A percentile compares a stretch with the other conserved stretches of the same genome.
Conservation (phyloP, 78 protist species). For the Dictyostelium citrinum region DNA sequence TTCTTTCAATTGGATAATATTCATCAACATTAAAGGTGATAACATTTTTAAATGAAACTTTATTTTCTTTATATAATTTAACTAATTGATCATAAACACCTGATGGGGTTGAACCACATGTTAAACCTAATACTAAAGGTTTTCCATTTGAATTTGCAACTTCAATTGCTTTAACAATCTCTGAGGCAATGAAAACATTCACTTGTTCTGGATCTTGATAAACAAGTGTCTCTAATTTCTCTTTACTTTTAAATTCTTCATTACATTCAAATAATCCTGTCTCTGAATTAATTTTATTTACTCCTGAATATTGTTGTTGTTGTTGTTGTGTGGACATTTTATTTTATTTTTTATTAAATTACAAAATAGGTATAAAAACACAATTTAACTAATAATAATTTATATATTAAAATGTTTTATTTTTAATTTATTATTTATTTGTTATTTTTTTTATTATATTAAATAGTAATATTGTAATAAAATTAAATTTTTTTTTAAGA, state of each 20-base stretch:
- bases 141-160: not conserved
- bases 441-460: no score
- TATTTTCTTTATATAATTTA: constrained; percentile 53
- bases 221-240: constrained; percentile 29
- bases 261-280: constrained; percentile 30
- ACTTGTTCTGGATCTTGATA: constrained; percentile 51
- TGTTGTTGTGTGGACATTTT: not conserved
- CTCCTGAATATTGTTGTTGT: constrained; percentile 11
- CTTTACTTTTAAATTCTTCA: constrained; percentile 34
- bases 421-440: not conserved
- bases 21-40: constrained; percentile 94
- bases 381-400: no score
- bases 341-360: not conserved
- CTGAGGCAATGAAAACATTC: not conserved
- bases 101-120: constrained; percentile 55
- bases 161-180: constrained; percentile 6
- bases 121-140: constrained; percentile 24
- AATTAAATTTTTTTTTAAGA: not conserved
- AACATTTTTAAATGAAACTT: constrained; percentile 84
- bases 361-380: no score
- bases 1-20: constrained; percentile 75
- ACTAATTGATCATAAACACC: constrained; percentile 81
- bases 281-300: not conserved
- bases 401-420: not conserved
- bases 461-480: no score